These are phyloP conservation scores for Inga laurina DNA, from an alignment of 306 rosid species.

Conservation along the genomic window DNA sequence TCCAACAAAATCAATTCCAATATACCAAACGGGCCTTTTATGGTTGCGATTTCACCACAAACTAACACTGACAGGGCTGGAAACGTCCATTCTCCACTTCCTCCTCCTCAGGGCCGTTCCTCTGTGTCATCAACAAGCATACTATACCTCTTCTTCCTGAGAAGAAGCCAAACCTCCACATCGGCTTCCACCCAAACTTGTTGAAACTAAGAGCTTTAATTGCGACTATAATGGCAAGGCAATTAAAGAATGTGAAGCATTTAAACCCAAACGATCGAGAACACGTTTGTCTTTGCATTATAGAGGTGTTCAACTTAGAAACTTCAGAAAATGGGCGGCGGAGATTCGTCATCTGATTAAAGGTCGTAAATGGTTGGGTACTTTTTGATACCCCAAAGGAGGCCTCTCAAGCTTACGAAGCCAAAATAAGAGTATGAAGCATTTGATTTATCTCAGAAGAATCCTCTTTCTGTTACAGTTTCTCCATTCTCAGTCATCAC, in stretches of 20 bases:
- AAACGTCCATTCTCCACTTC: no score
- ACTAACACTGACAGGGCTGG: no score
- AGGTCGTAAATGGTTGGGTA: constrained; percentile 75
- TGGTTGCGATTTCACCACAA: no score
- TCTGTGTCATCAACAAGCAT: no score
- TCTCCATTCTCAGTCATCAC: constrained; percentile 46
- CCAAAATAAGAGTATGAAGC: constrained; percentile 54
- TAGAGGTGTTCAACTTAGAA: constrained; percentile 77
- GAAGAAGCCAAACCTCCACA: constrained; percentile 52
- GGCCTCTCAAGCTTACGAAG: constrained; percentile 67
- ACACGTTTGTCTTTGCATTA: constrained; percentile 43
- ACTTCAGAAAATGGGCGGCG: constrained; percentile 95
- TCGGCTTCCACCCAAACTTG: not conserved
- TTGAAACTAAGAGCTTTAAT: constrained; percentile 31
- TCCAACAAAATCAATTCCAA: no score
- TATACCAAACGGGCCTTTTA: no score
- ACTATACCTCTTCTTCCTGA: no score
- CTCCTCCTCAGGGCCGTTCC: no score
- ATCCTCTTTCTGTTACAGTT: not conserved
- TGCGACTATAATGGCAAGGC: not conserved
- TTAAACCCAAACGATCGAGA: not conserved
- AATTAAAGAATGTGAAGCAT: constrained; percentile 8
- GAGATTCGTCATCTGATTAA: constrained; percentile 83
- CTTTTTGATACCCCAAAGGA: constrained; percentile 73
- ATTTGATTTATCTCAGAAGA: not conserved